Evolutionary conservation across 257 asterid species (phyloP), one percentile per base, ranked within the genome.

Genomic region (Primulina eburnea): DNA sequence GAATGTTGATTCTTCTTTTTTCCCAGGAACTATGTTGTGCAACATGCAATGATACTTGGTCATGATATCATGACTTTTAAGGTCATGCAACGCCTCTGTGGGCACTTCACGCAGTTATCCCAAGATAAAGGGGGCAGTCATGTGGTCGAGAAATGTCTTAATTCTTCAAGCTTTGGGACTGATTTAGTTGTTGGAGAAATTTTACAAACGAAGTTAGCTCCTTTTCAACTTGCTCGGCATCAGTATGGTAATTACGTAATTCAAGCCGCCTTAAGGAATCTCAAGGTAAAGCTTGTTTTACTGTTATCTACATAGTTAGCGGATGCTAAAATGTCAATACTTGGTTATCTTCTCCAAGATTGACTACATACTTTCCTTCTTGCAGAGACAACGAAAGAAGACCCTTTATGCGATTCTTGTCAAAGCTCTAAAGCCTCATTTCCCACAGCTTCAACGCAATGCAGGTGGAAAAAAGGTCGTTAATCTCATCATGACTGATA

Each of bases 1-100:
- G 9, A 68, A 2, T 50, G 34, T 5, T 32, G 6, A 43, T 14
- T 11, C 6, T 12, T 43, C n/a, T 3, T 16, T 0, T 21, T 68
- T 2, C 58, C 8, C 76, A 85, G 88, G 77, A 87, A 83, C 71
- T 80, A 73, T 24, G 83, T 82, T 0, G 85, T 87, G 68, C 90
- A 87, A 71, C 55, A 71, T 2, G 79, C 70, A 5, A 52, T 85
- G 8, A 2, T 6, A 1, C 78, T 70, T 8, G 11, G 21, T 5
- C 11, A 69, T n/a, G 0, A 11, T 0, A 0, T 2, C 0, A 24
- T 76, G 2, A 78, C 18, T 0, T 1, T 0, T 0, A 53, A 0
- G 21, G 80, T 85, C 17, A 32, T 69, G 52, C 0, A 0, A 3
- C 1, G 21, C 8, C 82, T 87, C 0, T 0, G 33, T 38, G 80